Conservation (phyloP, 2,329 filamentous ascomycete species). For the Aspergillus spinulosporus region DNA sequence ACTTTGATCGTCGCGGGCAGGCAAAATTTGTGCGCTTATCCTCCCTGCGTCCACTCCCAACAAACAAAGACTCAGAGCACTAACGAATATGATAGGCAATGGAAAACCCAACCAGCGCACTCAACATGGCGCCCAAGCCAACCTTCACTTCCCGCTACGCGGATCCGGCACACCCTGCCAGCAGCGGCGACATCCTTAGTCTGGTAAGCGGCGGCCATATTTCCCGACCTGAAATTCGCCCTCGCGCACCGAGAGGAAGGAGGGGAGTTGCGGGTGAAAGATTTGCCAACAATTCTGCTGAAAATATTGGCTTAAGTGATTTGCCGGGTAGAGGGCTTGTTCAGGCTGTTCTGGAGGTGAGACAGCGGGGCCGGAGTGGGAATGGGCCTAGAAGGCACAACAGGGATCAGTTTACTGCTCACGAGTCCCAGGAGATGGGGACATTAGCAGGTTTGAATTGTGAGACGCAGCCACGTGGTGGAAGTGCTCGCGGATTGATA, state of each 20-base stretch:
- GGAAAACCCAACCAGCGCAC: slow-evolving; percentile 44
- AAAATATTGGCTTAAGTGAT: background rate
- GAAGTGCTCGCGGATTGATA: no score
- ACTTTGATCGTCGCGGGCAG: slow-evolving; percentile 52
- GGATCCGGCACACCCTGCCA: slow-evolving; percentile 55
- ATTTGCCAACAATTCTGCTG: background rate
- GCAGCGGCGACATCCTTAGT: slow-evolving; percentile 50
- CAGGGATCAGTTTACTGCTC: no score
- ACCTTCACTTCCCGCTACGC: slow-evolving; percentile 51
- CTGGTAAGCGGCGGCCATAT: slow-evolving; percentile 50
- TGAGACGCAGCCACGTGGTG: no score
- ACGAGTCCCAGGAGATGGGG: no score
- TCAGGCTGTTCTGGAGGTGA: no score
- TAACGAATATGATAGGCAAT: slow-evolving; percentile 21
- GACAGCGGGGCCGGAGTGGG: no score
- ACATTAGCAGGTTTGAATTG: no score
- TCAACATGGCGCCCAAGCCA: slow-evolving; percentile 35
- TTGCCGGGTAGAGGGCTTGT: no score
- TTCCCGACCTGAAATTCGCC: slow-evolving; percentile 11
- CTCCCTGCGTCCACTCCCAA: background rate
- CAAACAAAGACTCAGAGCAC: background rate
- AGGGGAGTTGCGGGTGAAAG: slow-evolving; percentile 5
- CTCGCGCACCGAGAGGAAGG: background rate
- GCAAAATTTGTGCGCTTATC: slow-evolving; percentile 44
- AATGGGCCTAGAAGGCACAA: no score